Conservation (phyloP, 1,139 yeast species). For the Kodamaea suecica region DNA sequence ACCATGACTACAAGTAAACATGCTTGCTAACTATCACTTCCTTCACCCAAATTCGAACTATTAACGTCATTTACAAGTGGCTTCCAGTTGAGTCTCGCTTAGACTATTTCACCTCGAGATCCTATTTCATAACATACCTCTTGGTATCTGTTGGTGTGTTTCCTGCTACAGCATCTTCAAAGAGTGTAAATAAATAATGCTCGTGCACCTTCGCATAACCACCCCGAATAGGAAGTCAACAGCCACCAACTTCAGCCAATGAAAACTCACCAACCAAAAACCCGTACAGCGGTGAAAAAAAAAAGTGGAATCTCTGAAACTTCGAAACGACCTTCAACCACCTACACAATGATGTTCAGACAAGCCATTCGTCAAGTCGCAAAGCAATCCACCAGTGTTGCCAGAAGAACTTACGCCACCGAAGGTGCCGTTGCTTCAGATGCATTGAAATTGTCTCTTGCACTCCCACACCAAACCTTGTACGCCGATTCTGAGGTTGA, state of each 20-base stretch:
- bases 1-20: too few relatives aligned
- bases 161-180: too few relatives aligned
- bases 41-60: too few relatives aligned
- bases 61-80: too few relatives aligned
- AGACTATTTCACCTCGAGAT: too few relatives aligned
- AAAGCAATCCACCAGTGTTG: slow-evolving; percentile 58
- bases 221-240: slow-evolving; percentile 32
- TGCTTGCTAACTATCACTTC: too few relatives aligned
- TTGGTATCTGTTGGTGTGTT: too few relatives aligned
- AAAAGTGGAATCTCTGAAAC: not conserved
- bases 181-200: not conserved
- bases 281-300: slow-evolving; percentile 9
- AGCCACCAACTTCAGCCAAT: slow-evolving; percentile 31
- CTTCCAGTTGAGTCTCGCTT: too few relatives aligned
- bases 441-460: slow-evolving; percentile 82
- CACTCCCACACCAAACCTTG: slow-evolving; percentile 80
- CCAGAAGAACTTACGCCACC: slow-evolving; percentile 86
- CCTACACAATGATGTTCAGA: slow-evolving; percentile 54
- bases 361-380: slow-evolving; percentile 63
- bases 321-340: slow-evolving; percentile 3
- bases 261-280: slow-evolving; percentile 13
- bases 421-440: slow-evolving; percentile 66
- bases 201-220: slow-evolving; percentile 4
- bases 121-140: too few relatives aligned
- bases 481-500: slow-evolving; percentile 53